Conservation (phyloP, 148 eudicot genomes). For the Silene conica region DNA sequence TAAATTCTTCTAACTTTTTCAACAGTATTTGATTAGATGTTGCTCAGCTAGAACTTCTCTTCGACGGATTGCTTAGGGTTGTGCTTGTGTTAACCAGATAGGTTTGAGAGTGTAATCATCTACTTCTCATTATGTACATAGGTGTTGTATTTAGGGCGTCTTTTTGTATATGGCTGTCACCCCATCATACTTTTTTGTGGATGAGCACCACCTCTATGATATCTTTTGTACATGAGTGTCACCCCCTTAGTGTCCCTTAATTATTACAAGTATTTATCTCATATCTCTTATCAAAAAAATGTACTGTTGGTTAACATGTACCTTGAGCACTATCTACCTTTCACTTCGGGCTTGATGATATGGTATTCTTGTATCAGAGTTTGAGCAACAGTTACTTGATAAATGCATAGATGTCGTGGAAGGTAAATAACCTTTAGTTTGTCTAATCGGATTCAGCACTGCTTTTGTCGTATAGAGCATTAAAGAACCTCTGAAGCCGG, state of each 20-base stretch:
- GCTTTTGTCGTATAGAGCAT: not conserved
- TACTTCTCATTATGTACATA: not conserved
- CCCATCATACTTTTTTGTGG: not conserved
- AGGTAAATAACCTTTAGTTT: not conserved
- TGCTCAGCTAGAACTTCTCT: not conserved
- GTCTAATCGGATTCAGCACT: not conserved
- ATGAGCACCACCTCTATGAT: too few species aligned
- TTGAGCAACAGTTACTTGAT: not conserved
- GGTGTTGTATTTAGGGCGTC: not conserved
- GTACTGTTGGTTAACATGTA: not conserved
- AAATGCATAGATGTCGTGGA: not conserved
- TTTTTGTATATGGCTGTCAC: not conserved
- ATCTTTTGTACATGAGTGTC: too few species aligned
- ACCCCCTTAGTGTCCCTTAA: not conserved
- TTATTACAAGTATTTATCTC: too few species aligned
- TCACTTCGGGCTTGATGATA: not conserved
- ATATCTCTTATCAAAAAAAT: too few species aligned
- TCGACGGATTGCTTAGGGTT: not conserved
- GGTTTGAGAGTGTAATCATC: not conserved
- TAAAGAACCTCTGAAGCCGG: not conserved
- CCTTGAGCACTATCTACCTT: not conserved
- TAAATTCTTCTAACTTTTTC: too few species aligned
- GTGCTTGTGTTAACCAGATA: not conserved
- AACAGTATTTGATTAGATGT: not conserved
- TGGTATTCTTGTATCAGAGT: not conserved